phyloP scores from a whole-genome alignment of 495 filamentous ascomycete genomes.

The Podospora sp. region DNA sequence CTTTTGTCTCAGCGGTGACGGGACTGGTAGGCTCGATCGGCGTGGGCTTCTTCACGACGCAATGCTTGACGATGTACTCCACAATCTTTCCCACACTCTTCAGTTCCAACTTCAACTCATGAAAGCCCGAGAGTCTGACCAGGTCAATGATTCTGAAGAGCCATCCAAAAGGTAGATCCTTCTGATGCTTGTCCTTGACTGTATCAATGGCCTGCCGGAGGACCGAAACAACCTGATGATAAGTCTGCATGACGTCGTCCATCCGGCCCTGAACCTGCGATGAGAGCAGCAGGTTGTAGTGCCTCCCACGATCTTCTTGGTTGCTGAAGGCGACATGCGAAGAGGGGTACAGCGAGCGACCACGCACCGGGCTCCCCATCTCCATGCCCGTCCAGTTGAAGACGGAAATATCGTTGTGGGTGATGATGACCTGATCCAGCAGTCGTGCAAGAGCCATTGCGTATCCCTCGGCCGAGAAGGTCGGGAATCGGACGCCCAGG shows the following conservation, averaged over 20 bases:
- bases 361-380: conserved; percentile 40
- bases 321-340: conserved; percentile 35
- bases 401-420: conserved; percentile 43
- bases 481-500: conserved; percentile 41
- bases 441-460: conserved; percentile 41
- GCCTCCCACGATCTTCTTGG: conserved; percentile 26
- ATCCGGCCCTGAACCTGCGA: conserved; percentile 30
- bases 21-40: neutral
- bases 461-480: conserved; percentile 43
- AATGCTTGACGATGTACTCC: conserved; percentile 33
- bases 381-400: conserved; percentile 48
- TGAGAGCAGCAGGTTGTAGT: conserved; percentile 33
- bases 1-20: neutral
- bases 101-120: conserved; percentile 30
- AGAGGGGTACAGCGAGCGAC: conserved; percentile 43
- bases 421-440: conserved; percentile 43
- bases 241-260: conserved; percentile 34
- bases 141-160: conserved; percentile 34
- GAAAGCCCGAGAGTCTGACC: conserved; percentile 30
- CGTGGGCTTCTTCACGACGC: conserved; percentile 2
- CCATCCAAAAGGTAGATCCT: conserved; percentile 36
- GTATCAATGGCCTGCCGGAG: conserved; percentile 36
- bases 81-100: conserved; percentile 38
- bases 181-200: conserved; percentile 34
- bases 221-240: conserved; percentile 30